phyloP scores from a whole-genome alignment of 257 asterid genomes.

The Gentiana dahurica region DNA sequence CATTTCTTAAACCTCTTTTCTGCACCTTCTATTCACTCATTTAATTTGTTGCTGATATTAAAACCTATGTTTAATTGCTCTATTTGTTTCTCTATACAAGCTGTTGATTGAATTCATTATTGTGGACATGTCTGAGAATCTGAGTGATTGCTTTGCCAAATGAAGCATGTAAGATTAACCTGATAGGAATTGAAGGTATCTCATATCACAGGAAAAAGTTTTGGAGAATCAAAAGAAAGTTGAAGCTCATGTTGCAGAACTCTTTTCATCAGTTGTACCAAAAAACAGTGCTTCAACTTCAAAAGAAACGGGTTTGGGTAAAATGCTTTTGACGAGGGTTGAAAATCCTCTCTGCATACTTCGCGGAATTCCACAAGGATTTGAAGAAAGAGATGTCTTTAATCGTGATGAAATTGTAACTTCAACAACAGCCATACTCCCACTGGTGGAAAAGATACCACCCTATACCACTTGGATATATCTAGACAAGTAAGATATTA shows the following conservation, averaged over 20 bases:
- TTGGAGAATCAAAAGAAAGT: constrained; percentile 42
- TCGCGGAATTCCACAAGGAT: constrained; percentile 37
- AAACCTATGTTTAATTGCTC: neutral
- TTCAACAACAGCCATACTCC: constrained; percentile 55
- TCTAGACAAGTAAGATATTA: constrained; percentile 49
- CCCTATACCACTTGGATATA: constrained; percentile 93
- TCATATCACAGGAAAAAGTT: constrained; percentile 41
- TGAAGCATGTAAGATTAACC: neutral
- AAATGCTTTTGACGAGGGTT: constrained; percentile 54
- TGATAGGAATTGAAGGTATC: neutral
- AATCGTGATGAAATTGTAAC: constrained; percentile 50
- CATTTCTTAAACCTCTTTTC: neutral
- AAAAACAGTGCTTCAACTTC: constrained; percentile 29
- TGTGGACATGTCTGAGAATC: neutral
- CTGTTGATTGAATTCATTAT: neutral
- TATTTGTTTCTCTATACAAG: neutral
- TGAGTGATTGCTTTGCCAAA: neutral
- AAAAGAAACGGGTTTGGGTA: constrained; percentile 27
- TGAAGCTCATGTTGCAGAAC: constrained; percentile 36
- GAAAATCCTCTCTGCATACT: constrained; percentile 50
- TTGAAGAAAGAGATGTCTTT: constrained; percentile 46
- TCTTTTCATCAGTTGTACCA: constrained; percentile 40
- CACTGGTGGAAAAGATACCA: constrained; percentile 56
- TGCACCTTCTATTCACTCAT: neutral
- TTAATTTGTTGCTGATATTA: no score